These are phyloP conservation scores for Aspergillaceae sp. DNA, from an alignment of 2,329 filamentous ascomycete genomes.

Conservation along the genomic window DNA sequence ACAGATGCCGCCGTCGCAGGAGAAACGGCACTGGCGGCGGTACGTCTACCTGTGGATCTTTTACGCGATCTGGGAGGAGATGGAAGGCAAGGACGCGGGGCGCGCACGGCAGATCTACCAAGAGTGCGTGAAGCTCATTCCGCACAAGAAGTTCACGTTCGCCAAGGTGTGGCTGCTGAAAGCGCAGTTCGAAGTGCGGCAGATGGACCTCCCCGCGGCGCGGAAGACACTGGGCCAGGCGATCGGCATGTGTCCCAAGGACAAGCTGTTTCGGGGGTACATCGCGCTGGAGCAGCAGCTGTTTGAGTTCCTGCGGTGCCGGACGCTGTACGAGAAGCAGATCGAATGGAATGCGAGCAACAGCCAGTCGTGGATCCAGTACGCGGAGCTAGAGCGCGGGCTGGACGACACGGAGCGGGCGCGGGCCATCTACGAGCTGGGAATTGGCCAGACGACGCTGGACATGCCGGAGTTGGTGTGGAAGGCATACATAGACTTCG, in stretches of 20 bases:
- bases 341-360: conserved; percentile 87
- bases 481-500: conserved; percentile 98
- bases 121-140: conserved; percentile 77
- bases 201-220: conserved; percentile 68
- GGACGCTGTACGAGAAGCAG: conserved; percentile 87
- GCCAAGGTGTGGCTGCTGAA: conserved; percentile 93
- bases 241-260: conserved; percentile 91
- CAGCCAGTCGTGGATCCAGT: conserved; percentile 91
- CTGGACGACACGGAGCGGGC: conserved; percentile 83
- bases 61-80: conserved; percentile 92
- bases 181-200: conserved; percentile 85
- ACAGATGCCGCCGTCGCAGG: conserved; percentile 86
- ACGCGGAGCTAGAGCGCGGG: conserved; percentile 84
- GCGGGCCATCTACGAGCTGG: conserved; percentile 85
- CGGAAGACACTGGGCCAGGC: conserved; percentile 83
- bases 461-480: conserved; percentile 98
- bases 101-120: conserved; percentile 84
- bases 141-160: conserved; percentile 95
- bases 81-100: conserved; percentile 67
- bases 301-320: conserved; percentile 87
- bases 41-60: conserved; percentile 99
- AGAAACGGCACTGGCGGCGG: conserved; percentile 93
- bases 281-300: conserved; percentile 86
- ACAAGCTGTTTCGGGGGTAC: conserved; percentile 89
- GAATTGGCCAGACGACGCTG: conserved; percentile 68